Evolutionary conservation across 257 asterid genomes (phyloP).

Genomic region (Parsonsia alboflavescens): DNA sequence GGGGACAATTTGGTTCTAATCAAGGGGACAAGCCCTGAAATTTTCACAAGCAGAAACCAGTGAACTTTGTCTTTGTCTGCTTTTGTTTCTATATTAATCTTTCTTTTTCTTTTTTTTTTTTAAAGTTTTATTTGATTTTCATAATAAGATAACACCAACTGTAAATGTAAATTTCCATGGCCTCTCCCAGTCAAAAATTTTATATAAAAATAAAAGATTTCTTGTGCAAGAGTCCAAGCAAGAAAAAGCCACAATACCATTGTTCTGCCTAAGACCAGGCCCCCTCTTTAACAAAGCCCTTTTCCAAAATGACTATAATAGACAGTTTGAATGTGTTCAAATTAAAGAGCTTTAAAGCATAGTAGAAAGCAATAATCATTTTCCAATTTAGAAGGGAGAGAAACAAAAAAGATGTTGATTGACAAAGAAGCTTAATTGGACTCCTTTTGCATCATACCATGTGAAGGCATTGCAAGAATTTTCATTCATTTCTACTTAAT

Average conservation of each 20-base stretch:
- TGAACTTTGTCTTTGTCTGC: slow-evolving; percentile 7
- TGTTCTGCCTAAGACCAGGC: slow-evolving; percentile 2
- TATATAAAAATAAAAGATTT: slow-evolving; percentile 6
- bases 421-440: neutral
- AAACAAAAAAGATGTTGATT: neutral
- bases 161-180: slow-evolving; percentile 29
- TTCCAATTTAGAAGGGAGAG: neutral
- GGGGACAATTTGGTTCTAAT: slow-evolving; percentile 52
- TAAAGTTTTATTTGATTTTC: slow-evolving; percentile 12
- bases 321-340: neutral
- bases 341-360: neutral
- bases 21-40: slow-evolving; percentile 42
- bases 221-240: slow-evolving; percentile 32
- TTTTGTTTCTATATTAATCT: slow-evolving; percentile 18
- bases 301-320: slow-evolving; percentile 12
- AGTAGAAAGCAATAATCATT: neutral
- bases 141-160: slow-evolving; percentile 22
- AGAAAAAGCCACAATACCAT: slow-evolving; percentile 26
- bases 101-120: no score
- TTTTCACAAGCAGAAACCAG: slow-evolving; percentile 27
- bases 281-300: slow-evolving; percentile 8
- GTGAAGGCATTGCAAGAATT: neutral
- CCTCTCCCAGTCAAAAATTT: slow-evolving; percentile 13
- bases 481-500: no score
- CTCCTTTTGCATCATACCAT: neutral